These are phyloP conservation scores for Brasenia schreberi DNA, from an alignment of 164 flowering plant species.

Conservation along the genomic window DNA sequence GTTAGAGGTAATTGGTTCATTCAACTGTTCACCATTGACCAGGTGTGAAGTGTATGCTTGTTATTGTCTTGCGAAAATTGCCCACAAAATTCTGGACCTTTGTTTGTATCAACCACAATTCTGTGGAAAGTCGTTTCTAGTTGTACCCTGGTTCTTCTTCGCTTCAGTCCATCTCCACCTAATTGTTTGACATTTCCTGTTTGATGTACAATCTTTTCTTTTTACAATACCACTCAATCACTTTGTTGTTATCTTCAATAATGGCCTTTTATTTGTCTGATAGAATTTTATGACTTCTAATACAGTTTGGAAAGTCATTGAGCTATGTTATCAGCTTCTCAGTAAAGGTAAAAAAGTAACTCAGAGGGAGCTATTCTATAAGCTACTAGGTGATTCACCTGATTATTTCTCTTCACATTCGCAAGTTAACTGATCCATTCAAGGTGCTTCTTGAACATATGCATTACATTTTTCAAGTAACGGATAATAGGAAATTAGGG, in stretches of 20 bases:
- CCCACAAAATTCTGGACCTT: no score
- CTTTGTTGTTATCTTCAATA: no score
- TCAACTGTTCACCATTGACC: no score
- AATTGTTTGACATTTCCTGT: background rate
- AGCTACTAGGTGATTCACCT: conserved; percentile 69
- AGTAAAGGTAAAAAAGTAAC: conserved; percentile 68
- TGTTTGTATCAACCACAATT: background rate
- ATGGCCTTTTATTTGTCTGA: no score
- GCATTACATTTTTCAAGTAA: background rate
- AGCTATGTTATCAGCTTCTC: conserved; percentile 59
- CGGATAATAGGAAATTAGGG: background rate
- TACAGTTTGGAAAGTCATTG: conserved; percentile 94
- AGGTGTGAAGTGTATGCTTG: background rate
- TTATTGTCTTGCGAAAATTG: background rate
- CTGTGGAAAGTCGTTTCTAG: background rate
- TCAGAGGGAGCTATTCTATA: conserved; percentile 88
- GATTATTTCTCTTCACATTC: conserved; percentile 59
- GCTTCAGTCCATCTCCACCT: background rate
- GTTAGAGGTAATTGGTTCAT: conserved; percentile 41
- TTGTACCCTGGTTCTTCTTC: background rate
- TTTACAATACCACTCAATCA: no score
- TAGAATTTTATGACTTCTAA: background rate
- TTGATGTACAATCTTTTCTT: background rate
- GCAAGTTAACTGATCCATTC: conserved; percentile 70
- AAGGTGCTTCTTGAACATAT: conserved; percentile 35